Evolutionary conservation across 345 rosid species (phyloP), one percentile per base, ranked within the genome.

Genomic region (Brassica cretica): DNA sequence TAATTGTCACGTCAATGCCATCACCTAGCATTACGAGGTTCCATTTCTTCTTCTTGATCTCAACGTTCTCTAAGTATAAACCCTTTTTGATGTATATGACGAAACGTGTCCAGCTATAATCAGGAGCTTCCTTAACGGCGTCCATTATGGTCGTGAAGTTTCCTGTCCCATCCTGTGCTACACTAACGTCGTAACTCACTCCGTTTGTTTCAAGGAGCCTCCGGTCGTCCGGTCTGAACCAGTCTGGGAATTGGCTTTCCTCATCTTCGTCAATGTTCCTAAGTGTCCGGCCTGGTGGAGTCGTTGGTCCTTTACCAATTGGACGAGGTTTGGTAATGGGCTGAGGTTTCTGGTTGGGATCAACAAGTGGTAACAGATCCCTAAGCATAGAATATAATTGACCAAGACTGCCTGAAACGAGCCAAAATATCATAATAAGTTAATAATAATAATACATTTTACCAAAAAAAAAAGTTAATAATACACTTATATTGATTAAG

Each of bases 141-240:
- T 91, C 98, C 84, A 37, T 80, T 62, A 92, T 86, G 6, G 37
- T 89, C 10, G 80, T 89, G 68, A 88, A 91, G 81, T 89, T 86
- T 37, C 98, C 91, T 32, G 85, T 87, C 8, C 98, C 98, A 41
- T 94, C 98, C n/a, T 81, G 83, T 11, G 98, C 97, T 60, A 94
- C 97, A 10, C 77, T 73, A 61, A 82, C 86, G 25, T 68, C 8
- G 53, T 71, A 72, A 6, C 9, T 66, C 49, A 83, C 80, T 70
- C 85, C 83, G 74, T 90, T 74, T 68, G 59, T 82, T 44, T 85
- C 74, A 39, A 86, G 27, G 76, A 92, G 71, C 85, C 77, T 82
- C 29, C 89, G 76, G 70, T 91, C 95, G 5, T 79, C 78, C 0
- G 75, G 68, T 75, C 80, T 83, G 35, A 93, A 62, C 97, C 97